Evolutionary conservation across 2,329 filamentous ascomycete species (phyloP), one percentile per base, ranked within the genome.

Genomic region (Paraphaeosphaeria sporulosa): DNA sequence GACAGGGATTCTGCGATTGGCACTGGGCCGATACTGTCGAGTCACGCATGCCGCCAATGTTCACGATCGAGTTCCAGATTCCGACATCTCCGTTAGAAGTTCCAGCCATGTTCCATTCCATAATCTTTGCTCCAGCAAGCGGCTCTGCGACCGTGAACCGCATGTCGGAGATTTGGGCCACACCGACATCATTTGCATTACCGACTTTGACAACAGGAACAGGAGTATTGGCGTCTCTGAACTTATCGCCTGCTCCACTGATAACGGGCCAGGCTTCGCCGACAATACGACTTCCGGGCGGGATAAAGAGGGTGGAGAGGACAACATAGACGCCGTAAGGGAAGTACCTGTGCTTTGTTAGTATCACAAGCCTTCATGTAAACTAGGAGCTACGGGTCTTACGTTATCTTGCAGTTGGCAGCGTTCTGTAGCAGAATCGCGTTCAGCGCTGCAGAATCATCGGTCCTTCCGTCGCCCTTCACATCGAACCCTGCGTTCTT

Each of bases 41-140:
- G 30, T 55, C 52, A 5, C 42, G 42, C 17, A 47, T 46, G 1
- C 52, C 52, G 17, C 52, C 52, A 13, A 55, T 46, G 19, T 58
- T 44, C 54, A 73, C 74, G 60, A 77, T 73, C 27, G 64, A 65
- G 63, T 76, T 75, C 67, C 71, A 77, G 17, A 63, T 48, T 4
- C 52, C 60, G 23, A 52, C 63, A 23, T 59, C 58, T 5, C 62
- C 64, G 21, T 36, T 56, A 3, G 19, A 52, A 1, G 40, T 36
- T 0, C 49, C 58, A 1, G 46, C 82, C 23, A 92, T 79, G 72
- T 93, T 93, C 83, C 88, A 92, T 71, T 93, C 83, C 57, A 93
- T 85, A 8, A 92, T 78, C 4, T 89, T 81, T 2, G 90, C 90
- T 7, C 90, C 90, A 0, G 87, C 81, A 1, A 86, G 82, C 17